These are phyloP conservation scores for Termitomyces heimii DNA, from an alignment of 768 basidiomycete species.

Conservation along the genomic window DNA sequence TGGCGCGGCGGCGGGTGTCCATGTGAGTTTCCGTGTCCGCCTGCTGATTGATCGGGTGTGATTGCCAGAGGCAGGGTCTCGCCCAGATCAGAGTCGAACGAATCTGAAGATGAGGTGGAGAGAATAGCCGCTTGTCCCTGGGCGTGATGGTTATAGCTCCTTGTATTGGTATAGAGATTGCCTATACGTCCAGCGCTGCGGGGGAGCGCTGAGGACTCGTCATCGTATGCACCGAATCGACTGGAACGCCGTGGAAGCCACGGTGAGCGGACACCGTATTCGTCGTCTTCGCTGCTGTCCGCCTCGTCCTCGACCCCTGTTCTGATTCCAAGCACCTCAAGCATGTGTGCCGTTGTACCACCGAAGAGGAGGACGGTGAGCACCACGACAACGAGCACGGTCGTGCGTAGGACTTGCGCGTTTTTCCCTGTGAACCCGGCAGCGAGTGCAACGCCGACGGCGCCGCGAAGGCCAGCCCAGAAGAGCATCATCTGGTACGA, in stretches of 20 bases:
- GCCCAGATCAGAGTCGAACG: constrained; percentile 65
- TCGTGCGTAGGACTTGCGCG: constrained; percentile 85
- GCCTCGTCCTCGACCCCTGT: constrained; percentile 94
- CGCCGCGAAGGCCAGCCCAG: constrained; percentile 96
- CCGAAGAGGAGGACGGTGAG: constrained; percentile 93
- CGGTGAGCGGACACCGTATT: constrained; percentile 24
- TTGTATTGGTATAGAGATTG: constrained; percentile 42
- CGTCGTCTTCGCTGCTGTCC: constrained; percentile 54
- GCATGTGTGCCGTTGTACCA: constrained; percentile 95
- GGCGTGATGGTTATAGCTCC: constrained; percentile 58
- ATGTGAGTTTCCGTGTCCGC: constrained; percentile 11
- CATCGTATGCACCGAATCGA: constrained; percentile 38
- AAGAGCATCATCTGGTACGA: constrained; percentile 99
- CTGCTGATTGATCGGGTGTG: constrained; percentile 28
- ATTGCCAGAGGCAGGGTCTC: constrained; percentile 78
- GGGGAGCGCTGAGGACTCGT: constrained; percentile 33
- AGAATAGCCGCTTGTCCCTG: constrained; percentile 34
- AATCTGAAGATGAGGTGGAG: constrained; percentile 71
- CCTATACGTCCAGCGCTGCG: constrained; percentile 39
- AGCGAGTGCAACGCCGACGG: constrained; percentile 96
- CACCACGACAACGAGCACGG: constrained; percentile 93
- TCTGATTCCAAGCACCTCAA: constrained; percentile 93
- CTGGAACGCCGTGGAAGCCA: constrained; percentile 33
- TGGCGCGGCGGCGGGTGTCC: constrained; percentile 10
- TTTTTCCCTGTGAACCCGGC: constrained; percentile 94